phyloP scores from a whole-genome alignment of 2,329 filamentous ascomycete genomes.

The Fusarium papillatum region DNA sequence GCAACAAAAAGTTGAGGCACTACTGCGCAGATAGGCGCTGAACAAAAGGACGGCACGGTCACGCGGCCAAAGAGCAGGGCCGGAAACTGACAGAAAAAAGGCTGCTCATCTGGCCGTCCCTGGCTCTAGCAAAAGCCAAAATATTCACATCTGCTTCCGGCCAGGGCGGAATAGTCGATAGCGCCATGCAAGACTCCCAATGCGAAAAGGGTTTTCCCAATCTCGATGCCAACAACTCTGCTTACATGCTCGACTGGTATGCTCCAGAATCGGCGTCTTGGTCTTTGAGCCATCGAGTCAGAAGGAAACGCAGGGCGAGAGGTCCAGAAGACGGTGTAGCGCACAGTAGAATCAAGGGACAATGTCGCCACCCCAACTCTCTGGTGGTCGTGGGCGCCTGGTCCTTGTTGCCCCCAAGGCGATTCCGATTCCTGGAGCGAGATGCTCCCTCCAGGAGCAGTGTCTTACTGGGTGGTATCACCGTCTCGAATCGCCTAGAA shows the following conservation, averaged over 20 bases:
- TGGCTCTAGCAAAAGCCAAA: constrained; percentile 34
- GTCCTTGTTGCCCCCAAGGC: constrained; percentile 9
- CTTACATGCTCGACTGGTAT: constrained; percentile 9
- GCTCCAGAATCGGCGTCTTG: constrained; percentile 16
- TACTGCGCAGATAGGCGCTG: background rate
- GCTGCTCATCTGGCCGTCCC: constrained; percentile 17
- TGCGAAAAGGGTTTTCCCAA: constrained; percentile 26
- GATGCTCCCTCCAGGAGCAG: constrained; percentile 13
- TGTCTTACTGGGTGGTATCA: constrained; percentile 24
- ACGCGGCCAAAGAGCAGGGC: constrained; percentile 13
- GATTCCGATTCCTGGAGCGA: background rate
- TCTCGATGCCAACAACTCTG: constrained; percentile 26
- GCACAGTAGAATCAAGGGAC: constrained; percentile 19
- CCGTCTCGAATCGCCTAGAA: constrained; percentile 29
- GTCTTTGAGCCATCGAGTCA: constrained; percentile 14
- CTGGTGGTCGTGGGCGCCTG: constrained; percentile 10
- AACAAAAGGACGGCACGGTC: constrained; percentile 11
- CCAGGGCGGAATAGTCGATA: constrained; percentile 34
- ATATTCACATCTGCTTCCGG: constrained; percentile 14
- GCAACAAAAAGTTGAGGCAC: constrained; percentile 16
- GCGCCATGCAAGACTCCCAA: constrained; percentile 38
- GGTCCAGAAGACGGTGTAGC: constrained; percentile 12
- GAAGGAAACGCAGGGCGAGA: constrained; percentile 26
- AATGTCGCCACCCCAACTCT: constrained; percentile 14
- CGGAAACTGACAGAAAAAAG: constrained; percentile 21